Base-by-base conservation (phyloP, 306 rosid genomes). In the Arachis hypogaea region DNA sequence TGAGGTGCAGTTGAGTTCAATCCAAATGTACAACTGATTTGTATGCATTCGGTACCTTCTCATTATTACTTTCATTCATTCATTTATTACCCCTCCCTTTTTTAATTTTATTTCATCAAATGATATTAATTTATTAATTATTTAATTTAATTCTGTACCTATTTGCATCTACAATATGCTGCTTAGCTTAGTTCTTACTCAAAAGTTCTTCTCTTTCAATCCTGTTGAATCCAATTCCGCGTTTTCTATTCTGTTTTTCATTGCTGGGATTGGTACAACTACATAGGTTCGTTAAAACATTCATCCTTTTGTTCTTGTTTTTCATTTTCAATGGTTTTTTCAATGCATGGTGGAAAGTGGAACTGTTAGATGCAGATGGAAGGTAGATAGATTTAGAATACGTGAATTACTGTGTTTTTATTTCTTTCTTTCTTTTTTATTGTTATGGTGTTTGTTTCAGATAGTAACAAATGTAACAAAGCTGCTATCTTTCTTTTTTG, bases 381-480 rank as follows among this genome's bases (percentile, higher is more conserved):
- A 74, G 11, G 11, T 5, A 4, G 55, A 38, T 64, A 45, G 5
- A 40, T 49, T 54, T 69, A 57, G 36, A 43, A 59, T 59, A 59
- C 1, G 4, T 61, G 76, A 40, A 36, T 9, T 65, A 28, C 41
- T 14, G 28, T 75, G 59, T 62, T 66, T 76, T 11, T 63, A 68
- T 78, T 14, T 49, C 4, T 22, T 36, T 9, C 16, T 45, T 29
- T 58, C 62, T 78, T 11, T 4, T 47, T 58, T 7, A 51, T 43
- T 58, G 50, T 33, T 33, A 33, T 33, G 42, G 46, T 62, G 0
- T 71, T 54, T 58, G 22, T 52, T 74, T 18, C 7, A 1, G 12
- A 46, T 12, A 9, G 38, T 77, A 73, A 73, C 79, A 46, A 55
- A 72, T 82, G 16, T 69, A 69, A 82, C 84, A 58, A 71, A 33